phyloP scores from a whole-genome alignment of 768 basidiomycete species.

The Ramaria rubella region DNA sequence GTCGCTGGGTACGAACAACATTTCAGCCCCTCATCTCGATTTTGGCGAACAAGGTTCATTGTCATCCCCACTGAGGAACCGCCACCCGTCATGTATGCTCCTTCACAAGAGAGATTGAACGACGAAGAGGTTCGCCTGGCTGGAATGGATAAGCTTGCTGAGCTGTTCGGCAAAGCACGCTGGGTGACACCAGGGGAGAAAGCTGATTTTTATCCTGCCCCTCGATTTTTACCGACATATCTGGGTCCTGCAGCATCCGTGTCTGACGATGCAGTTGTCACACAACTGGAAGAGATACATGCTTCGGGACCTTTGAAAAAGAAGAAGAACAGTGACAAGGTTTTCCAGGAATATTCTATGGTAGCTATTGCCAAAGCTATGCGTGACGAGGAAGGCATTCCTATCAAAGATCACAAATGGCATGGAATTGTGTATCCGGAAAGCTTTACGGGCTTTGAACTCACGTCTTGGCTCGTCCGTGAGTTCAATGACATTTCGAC shows the following conservation, averaged over 20 bases:
- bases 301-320: conserved; percentile 63
- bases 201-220: conserved; percentile 38
- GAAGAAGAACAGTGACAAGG: conserved; percentile 73
- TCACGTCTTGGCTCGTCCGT: conserved; percentile 88
- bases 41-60: conserved; percentile 92
- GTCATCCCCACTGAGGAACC: conserved; percentile 81
- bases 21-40: conserved; percentile 75
- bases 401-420: conserved; percentile 83
- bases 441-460: conserved; percentile 83
- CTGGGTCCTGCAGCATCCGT: conserved; percentile 76
- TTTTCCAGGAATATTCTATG: conserved; percentile 60
- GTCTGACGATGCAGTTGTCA: conserved; percentile 70
- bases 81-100: conserved; percentile 42
- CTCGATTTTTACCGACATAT: conserved; percentile 79
- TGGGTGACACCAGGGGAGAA: conserved; percentile 67
- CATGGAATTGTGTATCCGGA: conserved; percentile 66
- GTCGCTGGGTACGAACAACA: conserved; percentile 77
- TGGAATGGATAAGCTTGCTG: conserved; percentile 88
- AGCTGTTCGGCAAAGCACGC: conserved; percentile 76
- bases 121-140: conserved; percentile 84
- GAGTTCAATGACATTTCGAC: conserved; percentile 87
- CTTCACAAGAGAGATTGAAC: conserved; percentile 67
- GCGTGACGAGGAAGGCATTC: conserved; percentile 77
- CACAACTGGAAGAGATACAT: conserved; percentile 76
- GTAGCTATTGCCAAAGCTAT: conserved; percentile 71